A percentile compares a stretch with the other conserved stretches of the same genome.
Evolutionary conservation across 352 stramenopile species (phyloP).

Genomic region (Aphanomyces invadans): DNA sequence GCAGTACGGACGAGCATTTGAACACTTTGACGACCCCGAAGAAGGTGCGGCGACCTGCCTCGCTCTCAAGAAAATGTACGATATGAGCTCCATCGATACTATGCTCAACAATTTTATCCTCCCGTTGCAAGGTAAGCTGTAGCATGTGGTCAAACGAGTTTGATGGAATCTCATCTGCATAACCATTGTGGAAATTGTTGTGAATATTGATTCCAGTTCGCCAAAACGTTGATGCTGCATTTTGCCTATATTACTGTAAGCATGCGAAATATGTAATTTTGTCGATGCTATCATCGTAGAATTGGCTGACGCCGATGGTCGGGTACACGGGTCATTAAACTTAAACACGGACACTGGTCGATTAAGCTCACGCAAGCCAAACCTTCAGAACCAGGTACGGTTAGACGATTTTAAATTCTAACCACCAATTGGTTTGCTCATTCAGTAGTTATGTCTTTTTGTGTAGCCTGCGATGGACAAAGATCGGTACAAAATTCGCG

Average conservation of each 20-base stretch:
- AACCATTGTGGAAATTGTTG: no score
- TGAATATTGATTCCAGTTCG: no score
- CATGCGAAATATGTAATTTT: no score
- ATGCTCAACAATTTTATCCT: conserved; percentile 98
- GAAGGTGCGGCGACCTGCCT: conserved; percentile 91
- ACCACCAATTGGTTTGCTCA: no score
- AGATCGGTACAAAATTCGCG: conserved; percentile 81
- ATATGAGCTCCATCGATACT: conserved; percentile 97
- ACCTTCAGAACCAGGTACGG: conserved; percentile 97
- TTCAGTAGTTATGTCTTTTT: no score
- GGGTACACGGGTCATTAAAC: conserved; percentile 98
- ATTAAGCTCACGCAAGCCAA: conserved; percentile 94
- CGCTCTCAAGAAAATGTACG: conserved; percentile 90
- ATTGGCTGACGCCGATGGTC: conserved; percentile 87
- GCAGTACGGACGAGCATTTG: conserved; percentile 77
- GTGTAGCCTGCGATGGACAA: conserved; percentile 60
- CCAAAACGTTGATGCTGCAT: no score
- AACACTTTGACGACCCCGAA: conserved; percentile 90
- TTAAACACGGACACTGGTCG: conserved; percentile 99
- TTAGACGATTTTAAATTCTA: neutral
- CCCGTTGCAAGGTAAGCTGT: conserved; percentile 58
- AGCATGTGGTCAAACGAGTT: no score
- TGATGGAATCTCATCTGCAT: no score
- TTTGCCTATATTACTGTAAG: no score
- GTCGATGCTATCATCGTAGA: conserved; percentile 36